A percentile compares a stretch with the other conserved stretches of the same genome.
Evolutionary conservation across 208 protist genomes (phyloP).

Genomic region (Crithidia acanthocephali): DNA sequence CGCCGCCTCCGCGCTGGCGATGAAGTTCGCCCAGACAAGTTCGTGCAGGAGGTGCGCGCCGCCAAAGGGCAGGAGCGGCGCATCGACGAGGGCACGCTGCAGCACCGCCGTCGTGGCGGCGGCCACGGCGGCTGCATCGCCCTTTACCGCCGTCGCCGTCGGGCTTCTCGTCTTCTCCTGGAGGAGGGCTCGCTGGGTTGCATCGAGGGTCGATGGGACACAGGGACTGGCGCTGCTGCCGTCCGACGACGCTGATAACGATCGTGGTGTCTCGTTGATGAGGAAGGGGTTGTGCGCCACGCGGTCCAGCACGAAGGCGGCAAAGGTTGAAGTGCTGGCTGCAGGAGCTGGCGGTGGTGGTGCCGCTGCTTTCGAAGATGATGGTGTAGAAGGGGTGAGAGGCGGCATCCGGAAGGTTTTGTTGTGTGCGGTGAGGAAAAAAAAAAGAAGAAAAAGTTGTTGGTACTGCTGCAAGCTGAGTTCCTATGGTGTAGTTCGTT

Average conservation of each 20-base stretch:
- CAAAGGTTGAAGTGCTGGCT: constrained; percentile 26
- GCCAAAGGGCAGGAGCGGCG: constrained; percentile 59
- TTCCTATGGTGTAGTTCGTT: too few species aligned
- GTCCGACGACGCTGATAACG: constrained; percentile 1
- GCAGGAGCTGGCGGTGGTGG: neutral
- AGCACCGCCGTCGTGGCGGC: constrained; percentile 34
- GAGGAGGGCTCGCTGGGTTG: constrained; percentile 25
- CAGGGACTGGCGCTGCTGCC: constrained; percentile 10
- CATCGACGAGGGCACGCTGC: constrained; percentile 58
- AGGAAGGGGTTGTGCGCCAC: constrained; percentile 45
- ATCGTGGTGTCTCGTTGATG: constrained; percentile 39
- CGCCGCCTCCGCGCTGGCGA: constrained; percentile 42
- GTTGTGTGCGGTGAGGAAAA: too few species aligned
- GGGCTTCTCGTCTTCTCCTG: too few species aligned
- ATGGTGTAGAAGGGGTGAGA: neutral
- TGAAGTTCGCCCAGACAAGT: constrained; percentile 47
- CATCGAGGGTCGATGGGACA: constrained; percentile 21
- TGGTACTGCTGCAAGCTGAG: too few species aligned
- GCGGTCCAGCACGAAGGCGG: constrained; percentile 43
- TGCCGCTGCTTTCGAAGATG: neutral
- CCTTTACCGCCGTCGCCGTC: neutral
- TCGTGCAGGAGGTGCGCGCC: constrained; percentile 66
- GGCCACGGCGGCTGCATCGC: neutral
- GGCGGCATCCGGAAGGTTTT: constrained; percentile 8
- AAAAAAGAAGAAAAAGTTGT: too few species aligned